Percentiles rank a stretch among this genome's conserved stretches.
These are phyloP conservation scores for Leccinellum luteum DNA, from an alignment of 768 basidiomycete genomes.

Conservation along the genomic window DNA sequence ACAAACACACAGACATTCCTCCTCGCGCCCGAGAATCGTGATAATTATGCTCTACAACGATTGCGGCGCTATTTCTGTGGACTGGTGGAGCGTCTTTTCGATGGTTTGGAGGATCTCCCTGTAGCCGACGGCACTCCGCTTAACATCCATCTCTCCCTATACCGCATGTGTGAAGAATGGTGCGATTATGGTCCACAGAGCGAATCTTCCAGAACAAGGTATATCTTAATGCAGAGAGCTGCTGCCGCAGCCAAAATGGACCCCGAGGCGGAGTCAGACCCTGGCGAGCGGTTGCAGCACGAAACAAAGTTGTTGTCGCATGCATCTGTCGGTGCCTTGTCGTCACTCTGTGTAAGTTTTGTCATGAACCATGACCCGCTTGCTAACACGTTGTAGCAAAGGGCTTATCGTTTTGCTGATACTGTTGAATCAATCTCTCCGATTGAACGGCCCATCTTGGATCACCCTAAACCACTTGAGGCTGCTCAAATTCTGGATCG, in stretches of 20 bases:
- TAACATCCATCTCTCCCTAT: conserved; percentile 75
- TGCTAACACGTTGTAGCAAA: conserved; percentile 49
- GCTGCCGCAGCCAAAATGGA: conserved; percentile 54
- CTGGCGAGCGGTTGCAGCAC: conserved; percentile 58
- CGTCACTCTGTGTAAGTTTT: conserved; percentile 79
- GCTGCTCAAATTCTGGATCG: conserved; percentile 57
- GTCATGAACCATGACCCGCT: neutral
- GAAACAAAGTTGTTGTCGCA: conserved; percentile 73
- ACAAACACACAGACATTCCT: conserved; percentile 79
- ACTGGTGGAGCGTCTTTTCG: conserved; percentile 81
- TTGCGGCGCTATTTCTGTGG: conserved; percentile 91
- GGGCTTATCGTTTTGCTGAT: conserved; percentile 70
- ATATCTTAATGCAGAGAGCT: conserved; percentile 68
- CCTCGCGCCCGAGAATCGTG: conserved; percentile 65
- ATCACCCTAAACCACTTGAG: conserved; percentile 54
- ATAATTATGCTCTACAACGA: conserved; percentile 74
- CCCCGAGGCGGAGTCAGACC: conserved; percentile 48
- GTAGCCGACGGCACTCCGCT: conserved; percentile 73
- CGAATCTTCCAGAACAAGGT: conserved; percentile 67
- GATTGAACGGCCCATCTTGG: conserved; percentile 51
- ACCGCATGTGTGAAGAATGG: conserved; percentile 90
- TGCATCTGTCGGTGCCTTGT: conserved; percentile 83
- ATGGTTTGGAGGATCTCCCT: conserved; percentile 64
- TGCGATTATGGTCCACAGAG: conserved; percentile 79
- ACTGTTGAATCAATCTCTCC: conserved; percentile 54